phyloP scores from a whole-genome alignment of 305 asterid species.

The Fraxinus albicans region DNA sequence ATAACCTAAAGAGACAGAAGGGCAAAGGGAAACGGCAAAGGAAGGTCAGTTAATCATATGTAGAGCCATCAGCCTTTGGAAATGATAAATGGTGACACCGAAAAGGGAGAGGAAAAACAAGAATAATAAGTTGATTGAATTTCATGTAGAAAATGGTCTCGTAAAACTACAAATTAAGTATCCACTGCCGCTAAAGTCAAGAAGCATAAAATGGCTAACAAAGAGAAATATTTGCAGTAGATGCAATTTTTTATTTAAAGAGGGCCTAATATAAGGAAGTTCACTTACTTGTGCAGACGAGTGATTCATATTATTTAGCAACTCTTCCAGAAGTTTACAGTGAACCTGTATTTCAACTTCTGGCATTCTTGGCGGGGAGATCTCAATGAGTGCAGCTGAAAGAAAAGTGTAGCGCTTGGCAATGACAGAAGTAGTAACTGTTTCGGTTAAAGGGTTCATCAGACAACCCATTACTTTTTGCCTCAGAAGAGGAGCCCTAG shows the following conservation, averaged over 20 bases:
- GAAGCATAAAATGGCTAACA: slow-evolving; percentile 2
- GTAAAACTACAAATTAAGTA: slow-evolving; percentile 11
- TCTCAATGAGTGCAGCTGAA: slow-evolving; percentile 86
- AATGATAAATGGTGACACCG: slow-evolving; percentile 9
- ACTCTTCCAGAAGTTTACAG: slow-evolving; percentile 77
- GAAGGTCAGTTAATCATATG: neutral
- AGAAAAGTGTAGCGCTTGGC: slow-evolving; percentile 92
- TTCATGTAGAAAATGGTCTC: slow-evolving; percentile 13
- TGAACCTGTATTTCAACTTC: slow-evolving; percentile 66
- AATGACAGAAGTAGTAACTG: slow-evolving; percentile 75
- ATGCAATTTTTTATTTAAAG: slow-evolving; percentile 15
- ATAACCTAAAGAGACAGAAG: slow-evolving; percentile 13
- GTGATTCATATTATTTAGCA: slow-evolving; percentile 86
- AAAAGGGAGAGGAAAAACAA: neutral
- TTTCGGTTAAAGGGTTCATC: slow-evolving; percentile 78
- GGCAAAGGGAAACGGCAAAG: slow-evolving; percentile 1
- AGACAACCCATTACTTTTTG: slow-evolving; percentile 79
- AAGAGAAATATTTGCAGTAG: neutral
- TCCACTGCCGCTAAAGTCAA: slow-evolving; percentile 6
- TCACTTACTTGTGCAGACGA: slow-evolving; percentile 91
- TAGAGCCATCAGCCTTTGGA: neutral
- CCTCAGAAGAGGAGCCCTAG: slow-evolving; percentile 77
- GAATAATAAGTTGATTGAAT: neutral
- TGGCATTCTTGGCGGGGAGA: slow-evolving; percentile 82
- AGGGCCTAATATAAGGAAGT: slow-evolving; percentile 17